Evolutionary conservation across 305 asterid species (phyloP).

Genomic region (Fraxinus xanthoxyloides): DNA sequence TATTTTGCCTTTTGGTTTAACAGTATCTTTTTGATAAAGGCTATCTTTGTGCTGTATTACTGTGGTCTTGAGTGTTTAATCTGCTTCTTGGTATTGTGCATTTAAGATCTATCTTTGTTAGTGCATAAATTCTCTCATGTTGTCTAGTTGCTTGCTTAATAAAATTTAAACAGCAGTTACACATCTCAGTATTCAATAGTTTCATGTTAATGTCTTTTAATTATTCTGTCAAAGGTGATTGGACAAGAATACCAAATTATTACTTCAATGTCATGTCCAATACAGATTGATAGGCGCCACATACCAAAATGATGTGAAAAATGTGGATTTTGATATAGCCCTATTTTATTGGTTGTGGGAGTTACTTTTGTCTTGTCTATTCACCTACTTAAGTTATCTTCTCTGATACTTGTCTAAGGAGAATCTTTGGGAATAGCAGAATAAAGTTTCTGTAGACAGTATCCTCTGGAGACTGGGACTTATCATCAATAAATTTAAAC

Average conservation of each 20-base stretch:
- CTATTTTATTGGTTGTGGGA: background rate
- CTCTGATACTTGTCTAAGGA: background rate
- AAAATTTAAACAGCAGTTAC: background rate
- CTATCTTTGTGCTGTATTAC: background rate
- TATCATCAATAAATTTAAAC: background rate
- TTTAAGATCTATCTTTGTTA: background rate
- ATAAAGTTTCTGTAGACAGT: background rate
- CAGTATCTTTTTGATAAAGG: background rate
- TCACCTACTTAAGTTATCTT: background rate
- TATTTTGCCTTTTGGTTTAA: conserved; percentile 1
- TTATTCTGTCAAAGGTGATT: background rate
- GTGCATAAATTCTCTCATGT: background rate
- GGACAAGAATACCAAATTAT: background rate
- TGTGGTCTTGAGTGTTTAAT: background rate
- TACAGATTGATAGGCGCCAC: background rate
- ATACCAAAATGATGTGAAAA: background rate
- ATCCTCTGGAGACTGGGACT: background rate
- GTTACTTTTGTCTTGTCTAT: background rate
- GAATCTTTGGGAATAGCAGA: background rate
- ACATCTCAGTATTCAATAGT: background rate
- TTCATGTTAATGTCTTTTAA: background rate
- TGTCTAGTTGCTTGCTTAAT: background rate
- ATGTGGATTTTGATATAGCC: background rate
- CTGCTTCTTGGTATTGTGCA: background rate
- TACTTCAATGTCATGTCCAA: background rate